Conservation (phyloP, 441 rosid genomes). For the Pelargonium citronellum region DNA sequence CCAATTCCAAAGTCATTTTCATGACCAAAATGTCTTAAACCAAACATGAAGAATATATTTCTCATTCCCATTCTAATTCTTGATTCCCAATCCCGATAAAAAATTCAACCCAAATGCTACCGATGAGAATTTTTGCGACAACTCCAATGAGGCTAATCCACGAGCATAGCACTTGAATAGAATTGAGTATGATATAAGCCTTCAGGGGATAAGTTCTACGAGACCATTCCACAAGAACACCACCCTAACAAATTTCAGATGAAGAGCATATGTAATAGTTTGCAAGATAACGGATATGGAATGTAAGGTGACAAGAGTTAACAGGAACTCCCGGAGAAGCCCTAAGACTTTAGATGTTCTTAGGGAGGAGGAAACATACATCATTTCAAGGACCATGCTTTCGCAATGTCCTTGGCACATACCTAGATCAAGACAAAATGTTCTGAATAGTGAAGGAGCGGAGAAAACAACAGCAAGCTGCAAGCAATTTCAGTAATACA, state of each 20-base stretch:
- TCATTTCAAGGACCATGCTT: no score
- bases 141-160: neutral
- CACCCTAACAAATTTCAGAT: neutral
- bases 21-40: no score
- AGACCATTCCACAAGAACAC: neutral
- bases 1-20: no score
- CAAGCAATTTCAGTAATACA: neutral
- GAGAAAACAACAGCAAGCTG: neutral
- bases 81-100: no score
- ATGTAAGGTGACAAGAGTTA: neutral
- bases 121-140: no score
- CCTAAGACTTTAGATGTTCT: neutral
- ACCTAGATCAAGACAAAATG: slow-evolving; percentile 18
- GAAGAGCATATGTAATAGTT: neutral
- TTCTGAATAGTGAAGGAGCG: slow-evolving; percentile 16
- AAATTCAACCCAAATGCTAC: no score
- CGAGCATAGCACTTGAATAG: neutral
- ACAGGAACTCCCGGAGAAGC: neutral
- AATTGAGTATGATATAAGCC: neutral
- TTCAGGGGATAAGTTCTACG: neutral
- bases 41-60: no score
- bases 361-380: neutral
- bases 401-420: neutral
- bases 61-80: no score
- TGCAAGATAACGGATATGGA: neutral